Evolutionary conservation across 1,284 basidiomycete genomes (phyloP).

Genomic region (Sphaerobolus stellatus): DNA sequence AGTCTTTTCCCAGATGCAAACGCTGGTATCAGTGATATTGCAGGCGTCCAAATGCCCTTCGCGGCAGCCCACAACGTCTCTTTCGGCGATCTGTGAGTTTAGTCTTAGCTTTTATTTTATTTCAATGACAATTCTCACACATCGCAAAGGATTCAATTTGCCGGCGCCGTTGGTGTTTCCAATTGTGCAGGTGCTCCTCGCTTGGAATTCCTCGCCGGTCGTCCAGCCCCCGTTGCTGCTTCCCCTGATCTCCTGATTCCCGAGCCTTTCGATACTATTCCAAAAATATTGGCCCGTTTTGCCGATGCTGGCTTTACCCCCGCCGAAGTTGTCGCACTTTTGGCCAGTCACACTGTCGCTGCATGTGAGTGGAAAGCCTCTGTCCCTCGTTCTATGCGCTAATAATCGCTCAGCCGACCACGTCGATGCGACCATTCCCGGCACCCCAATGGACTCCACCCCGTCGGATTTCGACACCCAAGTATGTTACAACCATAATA

Average conservation of each 20-base stretch:
- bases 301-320: constrained; percentile 41
- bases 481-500: too few relatives aligned
- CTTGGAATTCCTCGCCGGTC: constrained; percentile 39
- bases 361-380: constrained; percentile 16
- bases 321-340: constrained; percentile 41
- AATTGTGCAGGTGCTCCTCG: constrained; percentile 45
- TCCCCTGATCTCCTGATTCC: constrained; percentile 40
- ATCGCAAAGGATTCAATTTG: constrained; percentile 36
- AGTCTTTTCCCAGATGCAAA: constrained; percentile 38
- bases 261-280: constrained; percentile 38
- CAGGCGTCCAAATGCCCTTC: constrained; percentile 32
- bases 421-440: constrained; percentile 29
- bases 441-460: constrained; percentile 43
- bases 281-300: constrained; percentile 39
- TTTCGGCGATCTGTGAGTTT: constrained; percentile 34
- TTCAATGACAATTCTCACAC: constrained; percentile 1
- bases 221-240: constrained; percentile 31
- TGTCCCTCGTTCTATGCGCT: too few relatives aligned
- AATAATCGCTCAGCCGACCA: constrained; percentile 24
- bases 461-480: too few relatives aligned
- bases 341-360: constrained; percentile 42
- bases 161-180: constrained; percentile 38
- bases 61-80: constrained; percentile 34
- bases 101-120: neutral
- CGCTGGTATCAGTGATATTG: constrained; percentile 37